Evolutionary conservation across 2,329 filamentous ascomycete species (phyloP), one percentile per base, ranked within the genome.

Genomic region (Drechmeria coniospora): DNA sequence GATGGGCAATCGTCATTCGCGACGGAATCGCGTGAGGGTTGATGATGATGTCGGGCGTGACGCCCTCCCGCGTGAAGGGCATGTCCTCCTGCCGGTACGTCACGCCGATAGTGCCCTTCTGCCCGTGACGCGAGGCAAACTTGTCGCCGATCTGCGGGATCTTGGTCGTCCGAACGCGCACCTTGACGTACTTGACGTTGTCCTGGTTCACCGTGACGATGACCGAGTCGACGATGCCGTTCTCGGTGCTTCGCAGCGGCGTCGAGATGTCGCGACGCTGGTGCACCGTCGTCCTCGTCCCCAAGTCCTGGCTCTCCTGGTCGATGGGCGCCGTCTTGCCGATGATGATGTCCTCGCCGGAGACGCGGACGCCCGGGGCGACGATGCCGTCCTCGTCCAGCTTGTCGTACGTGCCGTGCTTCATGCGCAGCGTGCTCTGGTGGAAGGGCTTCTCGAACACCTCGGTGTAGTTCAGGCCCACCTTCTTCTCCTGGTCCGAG

Each of bases 1-100:
- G 86, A 67, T 98, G 90, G 44, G 90, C 90, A 74, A 98, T 98
- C 3, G 92, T 98, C 90, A 98, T 98, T 72, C 90, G 90, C 30
- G 90, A 98, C 0, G 90, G 90, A 69, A 98, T 98, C 49, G 90
- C 92, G 67, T 98, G 90, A 1, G 90, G 90, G 56, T 98, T 98
- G 65, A 98, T 95, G 55, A 98, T 94, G 37, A 98, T 68, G 55
- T 98, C 92, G 0, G 92, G 90, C 0, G 79, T 79, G 29, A 98
- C 70, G 44, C 92, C 90, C 50, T 95, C 83, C 21, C 74, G 65
- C 3, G 83, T 90, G 54, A 98, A 98, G 0, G 92, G 92, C 92
- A 98, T 98, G 48, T 98, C 92, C 54, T 98, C 90, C 44, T 92
- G 82, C 27, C 87, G 75, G 56, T 92, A 98, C 2, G 90, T 95